Percentiles rank a stretch among this genome's conserved stretches.
Conservation (phyloP, 805 yeast species). For the Wickerhamiella bombiphila region DNA sequence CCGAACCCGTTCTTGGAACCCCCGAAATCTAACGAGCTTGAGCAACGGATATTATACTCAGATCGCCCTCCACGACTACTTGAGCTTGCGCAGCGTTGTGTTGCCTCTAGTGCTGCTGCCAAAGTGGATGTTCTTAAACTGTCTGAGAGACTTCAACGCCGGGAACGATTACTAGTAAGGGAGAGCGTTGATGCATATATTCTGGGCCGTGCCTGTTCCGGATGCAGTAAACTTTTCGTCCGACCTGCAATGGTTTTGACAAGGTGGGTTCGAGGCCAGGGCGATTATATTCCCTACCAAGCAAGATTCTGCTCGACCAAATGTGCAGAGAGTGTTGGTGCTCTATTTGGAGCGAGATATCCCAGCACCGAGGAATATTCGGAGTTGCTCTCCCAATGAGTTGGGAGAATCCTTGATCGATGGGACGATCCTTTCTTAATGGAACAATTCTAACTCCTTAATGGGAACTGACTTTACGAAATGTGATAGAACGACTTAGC, state of each 20-base stretch:
- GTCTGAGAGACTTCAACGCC: background rate
- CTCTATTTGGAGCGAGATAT: background rate
- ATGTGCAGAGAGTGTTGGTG: conserved; percentile 1
- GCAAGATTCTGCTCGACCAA: conserved; percentile 4
- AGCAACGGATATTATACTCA: too few relatives aligned
- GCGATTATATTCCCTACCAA: conserved; percentile 7
- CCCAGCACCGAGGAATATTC: background rate
- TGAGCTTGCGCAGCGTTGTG: conserved; percentile 9
- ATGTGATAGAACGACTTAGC: too few relatives aligned
- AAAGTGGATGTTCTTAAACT: background rate
- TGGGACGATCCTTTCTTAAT: too few relatives aligned
- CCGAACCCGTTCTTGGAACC: conserved; percentile 24
- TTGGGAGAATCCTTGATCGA: too few relatives aligned
- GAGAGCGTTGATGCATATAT: conserved; percentile 2
- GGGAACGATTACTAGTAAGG: background rate
- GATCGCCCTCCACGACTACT: conserved; percentile 6
- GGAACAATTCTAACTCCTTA: too few relatives aligned
- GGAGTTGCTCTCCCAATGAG: too few relatives aligned
- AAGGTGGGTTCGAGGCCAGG: conserved; percentile 1
- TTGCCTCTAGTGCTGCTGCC: conserved; percentile 2
- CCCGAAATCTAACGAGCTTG: conserved; percentile 8
- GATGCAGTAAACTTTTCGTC: conserved; percentile 4
- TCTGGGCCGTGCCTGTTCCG: conserved; percentile 8
- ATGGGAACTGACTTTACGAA: too few relatives aligned
- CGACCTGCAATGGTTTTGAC: conserved; percentile 1